These are phyloP conservation scores for Clathrus columnatus DNA, from an alignment of 768 basidiomycete genomes.

Conservation along the genomic window DNA sequence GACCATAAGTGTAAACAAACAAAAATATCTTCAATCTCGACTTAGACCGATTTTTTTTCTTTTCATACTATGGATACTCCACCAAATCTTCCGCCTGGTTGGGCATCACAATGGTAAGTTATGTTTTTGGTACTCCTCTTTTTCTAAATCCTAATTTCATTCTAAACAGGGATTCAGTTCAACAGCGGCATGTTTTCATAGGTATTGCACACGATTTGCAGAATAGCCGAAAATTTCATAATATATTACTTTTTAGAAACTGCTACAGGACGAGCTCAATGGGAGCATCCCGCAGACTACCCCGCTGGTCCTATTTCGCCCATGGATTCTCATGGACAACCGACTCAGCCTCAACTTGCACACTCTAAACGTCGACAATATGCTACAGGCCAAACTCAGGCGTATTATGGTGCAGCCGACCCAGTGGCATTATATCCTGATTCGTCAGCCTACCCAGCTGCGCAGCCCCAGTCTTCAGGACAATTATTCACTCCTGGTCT, in stretches of 20 bases:
- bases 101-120: slow-evolving; percentile 85
- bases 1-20: slow-evolving; percentile 7
- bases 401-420: slow-evolving; percentile 54
- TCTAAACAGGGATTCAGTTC: slow-evolving; percentile 57
- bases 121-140: slow-evolving; percentile 8
- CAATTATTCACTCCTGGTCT: slow-evolving; percentile 87
- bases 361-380: slow-evolving; percentile 80
- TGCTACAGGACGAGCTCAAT: slow-evolving; percentile 74
- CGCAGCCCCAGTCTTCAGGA: slow-evolving; percentile 17
- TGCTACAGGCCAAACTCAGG: slow-evolving; percentile 88
- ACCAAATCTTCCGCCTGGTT: slow-evolving; percentile 76
- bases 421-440: slow-evolving; percentile 30
- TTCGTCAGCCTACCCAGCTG: slow-evolving; percentile 33
- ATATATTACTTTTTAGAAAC: slow-evolving; percentile 47
- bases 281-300: slow-evolving; percentile 64
- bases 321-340: slow-evolving; percentile 33
- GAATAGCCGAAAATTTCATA: neutral
- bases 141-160: slow-evolving; percentile 15
- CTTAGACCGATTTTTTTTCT: neutral
- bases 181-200: slow-evolving; percentile 83
- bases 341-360: slow-evolving; percentile 32
- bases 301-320: slow-evolving; percentile 28
- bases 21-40: neutral
- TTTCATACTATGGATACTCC: slow-evolving; percentile 34
- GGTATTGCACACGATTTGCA: slow-evolving; percentile 42